Evolutionary conservation across 1,284 basidiomycete genomes (phyloP).

Genomic region (Sphaerobolus stellatus): DNA sequence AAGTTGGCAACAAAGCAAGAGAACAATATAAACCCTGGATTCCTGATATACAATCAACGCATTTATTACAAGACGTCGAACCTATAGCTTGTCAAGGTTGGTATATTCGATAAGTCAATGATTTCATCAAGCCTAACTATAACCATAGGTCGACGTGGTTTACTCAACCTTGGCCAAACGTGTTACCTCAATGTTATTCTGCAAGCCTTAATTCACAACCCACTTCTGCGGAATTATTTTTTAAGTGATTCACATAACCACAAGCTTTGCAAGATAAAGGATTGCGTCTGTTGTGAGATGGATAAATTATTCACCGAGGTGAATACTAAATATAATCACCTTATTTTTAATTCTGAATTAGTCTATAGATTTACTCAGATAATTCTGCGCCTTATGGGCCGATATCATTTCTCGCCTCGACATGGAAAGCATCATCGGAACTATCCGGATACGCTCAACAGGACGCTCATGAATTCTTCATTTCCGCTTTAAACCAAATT

Average conservation of each 20-base stretch:
- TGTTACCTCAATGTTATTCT: slow-evolving; percentile 94
- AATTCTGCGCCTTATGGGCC: slow-evolving; percentile 78
- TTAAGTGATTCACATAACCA: slow-evolving; percentile 83
- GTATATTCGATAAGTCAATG: slow-evolving; percentile 16
- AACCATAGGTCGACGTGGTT: slow-evolving; percentile 70
- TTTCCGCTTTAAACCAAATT: slow-evolving; percentile 79
- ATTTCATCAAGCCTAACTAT: slow-evolving; percentile 1
- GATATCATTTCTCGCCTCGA: slow-evolving; percentile 78
- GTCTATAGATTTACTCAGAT: slow-evolving; percentile 65
- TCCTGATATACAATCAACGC: slow-evolving; percentile 37
- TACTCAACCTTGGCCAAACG: slow-evolving; percentile 92
- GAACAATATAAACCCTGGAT: slow-evolving; percentile 48
- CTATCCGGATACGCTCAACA: slow-evolving; percentile 92
- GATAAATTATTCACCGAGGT: slow-evolving; percentile 89
- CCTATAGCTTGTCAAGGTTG: slow-evolving; percentile 65
- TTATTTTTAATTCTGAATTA: background rate
- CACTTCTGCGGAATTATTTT: slow-evolving; percentile 87
- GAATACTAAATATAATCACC: slow-evolving; percentile 8
- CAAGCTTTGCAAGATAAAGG: slow-evolving; percentile 64
- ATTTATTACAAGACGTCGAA: slow-evolving; percentile 35
- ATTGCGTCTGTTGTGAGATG: slow-evolving; percentile 94
- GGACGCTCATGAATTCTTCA: slow-evolving; percentile 91
- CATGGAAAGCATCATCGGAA: slow-evolving; percentile 84
- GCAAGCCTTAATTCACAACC: slow-evolving; percentile 92
- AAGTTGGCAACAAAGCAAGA: slow-evolving; percentile 41